Evolutionary conservation across 441 rosid genomes (phyloP).

Genomic region (Hypseocharis bilobata): DNA sequence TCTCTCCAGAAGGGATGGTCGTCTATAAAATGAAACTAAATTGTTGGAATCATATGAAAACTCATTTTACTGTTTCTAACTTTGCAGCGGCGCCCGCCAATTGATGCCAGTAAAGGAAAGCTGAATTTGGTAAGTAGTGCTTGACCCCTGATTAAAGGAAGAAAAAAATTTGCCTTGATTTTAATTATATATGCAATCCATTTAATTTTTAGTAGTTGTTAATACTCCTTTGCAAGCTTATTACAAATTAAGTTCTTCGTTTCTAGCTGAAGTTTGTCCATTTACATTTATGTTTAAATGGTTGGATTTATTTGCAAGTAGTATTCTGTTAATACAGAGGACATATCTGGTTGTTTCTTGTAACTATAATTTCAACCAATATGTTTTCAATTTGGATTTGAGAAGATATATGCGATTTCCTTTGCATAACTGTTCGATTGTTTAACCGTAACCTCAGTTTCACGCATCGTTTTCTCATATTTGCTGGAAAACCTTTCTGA

Average conservation of each 20-base stretch:
- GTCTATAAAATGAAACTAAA: neutral
- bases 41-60: neutral
- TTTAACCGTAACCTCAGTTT: neutral
- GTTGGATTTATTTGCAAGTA: neutral
- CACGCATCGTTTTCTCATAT: too few relatives aligned
- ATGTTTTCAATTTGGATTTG: neutral
- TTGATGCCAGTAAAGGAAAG: slow-evolving; percentile 49
- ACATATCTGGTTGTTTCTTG: neutral
- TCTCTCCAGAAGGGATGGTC: neutral
- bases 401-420: neutral
- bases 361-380: neutral
- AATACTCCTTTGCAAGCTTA: neutral
- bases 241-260: neutral
- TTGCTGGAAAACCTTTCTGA: neutral
- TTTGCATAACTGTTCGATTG: neutral
- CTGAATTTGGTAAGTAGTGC: slow-evolving; percentile 48
- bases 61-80: slow-evolving; percentile 7
- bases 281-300: neutral
- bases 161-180: neutral
- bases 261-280: neutral
- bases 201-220: neutral
- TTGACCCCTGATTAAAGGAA: neutral
- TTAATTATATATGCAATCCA: neutral
- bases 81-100: slow-evolving; percentile 62
- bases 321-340: neutral